Conservation (phyloP, 2,329 filamentous ascomycete species). For the Penicillium olsonii region DNA sequence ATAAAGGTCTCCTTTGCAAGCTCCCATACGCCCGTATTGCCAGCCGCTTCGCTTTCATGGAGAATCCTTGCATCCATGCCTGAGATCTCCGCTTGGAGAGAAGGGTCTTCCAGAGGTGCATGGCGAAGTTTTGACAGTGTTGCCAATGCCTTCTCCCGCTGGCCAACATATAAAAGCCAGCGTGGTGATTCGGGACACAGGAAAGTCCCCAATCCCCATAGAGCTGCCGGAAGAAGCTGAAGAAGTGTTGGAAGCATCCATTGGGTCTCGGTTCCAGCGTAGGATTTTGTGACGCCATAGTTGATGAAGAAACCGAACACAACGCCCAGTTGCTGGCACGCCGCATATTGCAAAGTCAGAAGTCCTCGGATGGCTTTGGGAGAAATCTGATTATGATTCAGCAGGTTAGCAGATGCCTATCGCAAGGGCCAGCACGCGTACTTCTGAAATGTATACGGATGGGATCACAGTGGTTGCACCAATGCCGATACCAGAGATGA, state of each 20-base stretch:
- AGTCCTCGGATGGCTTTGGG: constrained; percentile 22
- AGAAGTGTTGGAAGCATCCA: constrained; percentile 27
- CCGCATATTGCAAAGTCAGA: constrained; percentile 19
- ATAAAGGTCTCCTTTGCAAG: constrained; percentile 40
- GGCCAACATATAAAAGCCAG: constrained; percentile 19
- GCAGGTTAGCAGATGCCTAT: background rate
- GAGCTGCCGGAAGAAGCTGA: constrained; percentile 18
- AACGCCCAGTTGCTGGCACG: constrained; percentile 23
- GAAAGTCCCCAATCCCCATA: constrained; percentile 20
- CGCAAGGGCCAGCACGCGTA: background rate
- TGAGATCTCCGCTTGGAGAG: constrained; percentile 26
- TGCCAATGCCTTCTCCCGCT: constrained; percentile 18
- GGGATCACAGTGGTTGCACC: constrained; percentile 15
- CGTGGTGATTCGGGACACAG: constrained; percentile 23
- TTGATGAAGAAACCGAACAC: constrained; percentile 25
- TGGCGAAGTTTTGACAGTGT: constrained; percentile 29
- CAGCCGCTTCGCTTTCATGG: constrained; percentile 37
- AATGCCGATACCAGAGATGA: constrained; percentile 20
- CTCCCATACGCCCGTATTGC: constrained; percentile 32
- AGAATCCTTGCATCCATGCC: constrained; percentile 29
- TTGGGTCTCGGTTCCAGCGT: constrained; percentile 16
- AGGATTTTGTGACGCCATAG: constrained; percentile 20
- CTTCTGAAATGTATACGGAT: constrained; percentile 20
- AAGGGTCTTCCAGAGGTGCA: constrained; percentile 41
- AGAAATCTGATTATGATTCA: constrained; percentile 1